Percentiles rank a stretch among this genome's conserved stretches.
These are phyloP conservation scores for Trichomonas vaginalis DNA, from an alignment of 208 protist genomes.

Conservation along the genomic window DNA sequence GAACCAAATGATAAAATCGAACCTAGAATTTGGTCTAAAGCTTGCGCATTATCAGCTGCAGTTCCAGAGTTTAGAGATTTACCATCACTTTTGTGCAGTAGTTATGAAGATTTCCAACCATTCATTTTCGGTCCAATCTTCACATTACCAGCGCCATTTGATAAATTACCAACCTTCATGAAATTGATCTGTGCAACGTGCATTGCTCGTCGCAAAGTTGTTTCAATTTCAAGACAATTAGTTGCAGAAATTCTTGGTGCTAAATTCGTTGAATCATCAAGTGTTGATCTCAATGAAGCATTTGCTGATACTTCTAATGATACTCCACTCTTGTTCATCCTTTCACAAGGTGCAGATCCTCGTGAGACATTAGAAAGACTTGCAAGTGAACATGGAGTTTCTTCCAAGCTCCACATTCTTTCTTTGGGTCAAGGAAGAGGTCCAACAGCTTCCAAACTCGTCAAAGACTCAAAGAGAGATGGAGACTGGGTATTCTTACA, in stretches of 20 bases:
- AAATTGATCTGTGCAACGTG: not conserved
- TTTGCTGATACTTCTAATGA: conserved; percentile 36
- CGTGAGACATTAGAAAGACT: conserved; percentile 67
- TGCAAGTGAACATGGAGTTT: conserved; percentile 52
- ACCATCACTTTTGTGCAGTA: not conserved
- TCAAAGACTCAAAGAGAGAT: conserved; percentile 59
- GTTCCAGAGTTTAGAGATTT: conserved; percentile 14
- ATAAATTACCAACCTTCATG: not conserved
- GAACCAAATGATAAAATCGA: not conserved
- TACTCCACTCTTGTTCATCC: conserved; percentile 80
- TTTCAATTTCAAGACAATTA: not conserved
- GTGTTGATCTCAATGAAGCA: conserved; percentile 33
- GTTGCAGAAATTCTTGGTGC: conserved; percentile 30
- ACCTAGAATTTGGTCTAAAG: not conserved
- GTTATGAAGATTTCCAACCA: not conserved
- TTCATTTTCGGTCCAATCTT: not conserved
- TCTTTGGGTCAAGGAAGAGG: conserved; percentile 87
- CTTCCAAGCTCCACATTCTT: conserved; percentile 52
- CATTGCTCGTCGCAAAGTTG: not conserved
- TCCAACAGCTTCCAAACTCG: conserved; percentile 67
- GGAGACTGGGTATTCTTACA: conserved; percentile 74
- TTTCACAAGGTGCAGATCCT: conserved; percentile 83
- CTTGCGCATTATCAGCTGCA: not conserved
- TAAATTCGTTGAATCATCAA: conserved; percentile 30
- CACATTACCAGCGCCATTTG: not conserved